Base-by-base conservation (phyloP, 805 yeast species). In the Myxozyma neglecta region DNA sequence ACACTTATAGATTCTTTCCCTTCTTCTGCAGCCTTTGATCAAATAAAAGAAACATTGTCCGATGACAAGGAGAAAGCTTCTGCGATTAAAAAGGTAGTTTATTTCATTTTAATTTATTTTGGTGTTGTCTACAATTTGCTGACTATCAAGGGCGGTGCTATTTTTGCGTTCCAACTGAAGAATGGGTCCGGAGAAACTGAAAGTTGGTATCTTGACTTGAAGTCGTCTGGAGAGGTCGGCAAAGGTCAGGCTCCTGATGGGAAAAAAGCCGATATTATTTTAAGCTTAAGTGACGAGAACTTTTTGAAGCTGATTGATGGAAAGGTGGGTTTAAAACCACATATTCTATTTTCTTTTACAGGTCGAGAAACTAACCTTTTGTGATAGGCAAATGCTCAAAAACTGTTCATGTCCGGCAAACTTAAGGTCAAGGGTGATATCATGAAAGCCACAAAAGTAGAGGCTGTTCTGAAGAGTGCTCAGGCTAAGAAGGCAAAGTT, bases 371-470 rank as follows among this genome's bases (percentile, higher is more conserved):
- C 45, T 47, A 40, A 40, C 3, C 14, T 13, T 32, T 32, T 13
- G 11, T 7, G 13, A 20, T 24, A 63, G 66, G 85, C 90, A 66
- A 87, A 86, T 74, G 90, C 96, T 51, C 96, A 90, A 76, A 86
- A 85, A 77, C 81, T 90, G 71, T 90, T 89, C 75, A 83, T 90
- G 88, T 78, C 82, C 70, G 96, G 97, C 46, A 87, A 87, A 76
- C 83, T 90, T 75, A 89, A 89, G 81, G 86, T 90, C 67, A 88
- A 86, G 80, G 96, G 96, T 68, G 89, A 90, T 78, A 87, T 90
- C 78, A 88, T 88, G 92, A 90, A 90, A 81, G 96, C 96, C 57
- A 83, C 92, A 49, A 83, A 57, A 36, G 68, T 57, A 13, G 69
- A 68, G 61, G 47, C 65, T n/a, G 62, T 67, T n/a, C 42, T 68